Evolutionary conservation across 1,284 basidiomycete genomes (phyloP), one percentile per base, ranked within the genome.

Genomic region (Cystobasidiaceae sp.): DNA sequence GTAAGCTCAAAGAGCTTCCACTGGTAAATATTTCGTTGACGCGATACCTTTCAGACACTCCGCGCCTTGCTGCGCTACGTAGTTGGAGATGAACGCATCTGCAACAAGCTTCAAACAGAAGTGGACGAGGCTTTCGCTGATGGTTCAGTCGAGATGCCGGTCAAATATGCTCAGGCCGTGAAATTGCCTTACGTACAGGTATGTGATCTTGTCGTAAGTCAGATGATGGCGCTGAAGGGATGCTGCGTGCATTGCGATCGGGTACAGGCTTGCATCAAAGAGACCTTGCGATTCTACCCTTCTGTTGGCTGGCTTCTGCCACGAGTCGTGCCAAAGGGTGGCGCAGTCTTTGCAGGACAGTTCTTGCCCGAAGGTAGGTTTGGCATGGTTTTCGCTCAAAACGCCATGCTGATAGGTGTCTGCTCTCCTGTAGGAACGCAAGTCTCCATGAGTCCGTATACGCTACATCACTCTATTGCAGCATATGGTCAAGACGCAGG

Each of bases 261-360:
- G n/a, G n/a, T n/a, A n/a, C n/a, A 73, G 66, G 75, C 73, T 4
- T 76, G 74, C 56, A 68, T 76, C 62, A 76, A 76, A 63, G 75
- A 76, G 59, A 68, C 70, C 0, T 62, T 76, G 2, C 71, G 75
- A 11, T 71, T 76, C 1, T 74, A 75, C 25, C 75, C 75, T 2
- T 72, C 75, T 15, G 74, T 76, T 25, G 71, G 71, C 9, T 71
- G 73, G 69, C 70, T 71, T 17, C 64, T 76, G 2, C 75, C 73
- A 9, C 71, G 75, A 25, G 68, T 72, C 39, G 70, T 73, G 1
- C 74, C 75, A 0, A 28, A 49, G 0, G 75, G 71, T 19, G 73
- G 73, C 21, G 72, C 68, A 2, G 68, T 72, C 0, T 48, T 76
- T 7, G 71, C 70, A 27, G 74, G 74, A 13, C 68, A 50, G 15